phyloP scores from a whole-genome alignment of 108 stramenopile species.

The Conticribra guillardii region DNA sequence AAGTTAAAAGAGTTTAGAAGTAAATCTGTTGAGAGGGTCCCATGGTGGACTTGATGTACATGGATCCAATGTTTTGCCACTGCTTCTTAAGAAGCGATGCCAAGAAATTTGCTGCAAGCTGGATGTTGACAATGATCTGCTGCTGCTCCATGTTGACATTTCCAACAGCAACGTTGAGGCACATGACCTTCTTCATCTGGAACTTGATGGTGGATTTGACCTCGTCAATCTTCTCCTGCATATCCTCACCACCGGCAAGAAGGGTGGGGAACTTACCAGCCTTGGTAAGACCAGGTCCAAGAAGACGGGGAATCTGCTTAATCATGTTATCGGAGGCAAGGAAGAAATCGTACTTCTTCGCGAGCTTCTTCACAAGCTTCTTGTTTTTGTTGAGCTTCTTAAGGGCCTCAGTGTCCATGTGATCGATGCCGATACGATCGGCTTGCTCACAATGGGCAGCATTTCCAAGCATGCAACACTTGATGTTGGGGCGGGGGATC shows the following conservation, averaged over 20 bases:
- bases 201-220: constrained; percentile 99
- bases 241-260: constrained; percentile 88
- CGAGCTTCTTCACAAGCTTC: constrained; percentile 99
- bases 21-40: constrained; percentile 98
- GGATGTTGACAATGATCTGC: constrained; percentile 95
- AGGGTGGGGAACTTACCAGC: constrained; percentile 99
- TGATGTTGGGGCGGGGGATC: constrained; percentile 95
- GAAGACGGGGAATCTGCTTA: constrained; percentile 99
- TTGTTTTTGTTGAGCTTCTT: constrained; percentile 99
- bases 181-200: constrained; percentile 99
- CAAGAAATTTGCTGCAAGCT: constrained; percentile 98
- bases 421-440: constrained; percentile 95
- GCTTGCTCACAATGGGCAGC: constrained; percentile 99
- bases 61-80: constrained; percentile 99
- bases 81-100: constrained; percentile 99
- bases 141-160: constrained; percentile 91
- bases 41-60: constrained; percentile 99
- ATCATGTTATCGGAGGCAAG: constrained; percentile 99
- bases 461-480: constrained; percentile 98
- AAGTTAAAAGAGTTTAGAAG: no score
- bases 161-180: constrained; percentile 98
- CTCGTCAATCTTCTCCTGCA: constrained; percentile 99
- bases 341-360: constrained; percentile 99
- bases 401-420: constrained; percentile 98
- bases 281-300: constrained; percentile 99